Conservation (phyloP, 768 basidiomycete genomes). For the Vararia minispora region DNA sequence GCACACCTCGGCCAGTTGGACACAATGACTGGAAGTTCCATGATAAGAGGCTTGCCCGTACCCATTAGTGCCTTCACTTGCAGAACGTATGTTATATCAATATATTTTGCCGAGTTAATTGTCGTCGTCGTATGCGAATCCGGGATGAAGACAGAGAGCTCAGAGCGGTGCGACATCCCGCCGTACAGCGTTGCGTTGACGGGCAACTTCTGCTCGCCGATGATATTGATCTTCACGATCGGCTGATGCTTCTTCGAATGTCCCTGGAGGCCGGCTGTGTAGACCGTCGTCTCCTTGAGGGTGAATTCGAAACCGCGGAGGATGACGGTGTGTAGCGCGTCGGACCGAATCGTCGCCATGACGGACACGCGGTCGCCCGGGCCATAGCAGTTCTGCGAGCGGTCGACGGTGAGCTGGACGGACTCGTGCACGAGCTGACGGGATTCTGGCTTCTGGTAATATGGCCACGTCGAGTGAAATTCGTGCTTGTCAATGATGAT, state of each 20-base stretch:
- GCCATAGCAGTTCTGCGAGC: constrained; percentile 71
- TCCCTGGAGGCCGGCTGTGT: constrained; percentile 47
- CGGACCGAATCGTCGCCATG: constrained; percentile 61
- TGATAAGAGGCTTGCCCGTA: constrained; percentile 45
- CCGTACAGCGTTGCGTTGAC: constrained; percentile 67
- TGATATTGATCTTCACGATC: constrained; percentile 37
- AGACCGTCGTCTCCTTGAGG: constrained; percentile 68
- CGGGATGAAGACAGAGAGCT: constrained; percentile 61
- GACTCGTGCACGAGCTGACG: constrained; percentile 58
- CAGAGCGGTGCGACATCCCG: constrained; percentile 59
- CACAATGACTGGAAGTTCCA: constrained; percentile 72
- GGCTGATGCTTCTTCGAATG: constrained; percentile 49
- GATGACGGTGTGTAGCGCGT: constrained; percentile 53
- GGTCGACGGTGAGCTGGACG: constrained; percentile 64
- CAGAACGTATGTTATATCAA: constrained; percentile 77
- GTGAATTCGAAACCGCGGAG: constrained; percentile 79
- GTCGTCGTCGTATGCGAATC: constrained; percentile 71
- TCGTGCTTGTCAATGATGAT: constrained; percentile 92
- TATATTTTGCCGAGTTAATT: constrained; percentile 69
- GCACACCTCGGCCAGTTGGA: constrained; percentile 80
- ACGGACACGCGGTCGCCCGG: constrained; percentile 75
- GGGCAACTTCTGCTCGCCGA: constrained; percentile 63
- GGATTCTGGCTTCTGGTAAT: constrained; percentile 70
- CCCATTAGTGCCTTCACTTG: constrained; percentile 71
- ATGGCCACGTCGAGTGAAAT: constrained; percentile 86